Evolutionary conservation across 352 stramenopile species (phyloP).

Genomic region (Pythium myriotylum): DNA sequence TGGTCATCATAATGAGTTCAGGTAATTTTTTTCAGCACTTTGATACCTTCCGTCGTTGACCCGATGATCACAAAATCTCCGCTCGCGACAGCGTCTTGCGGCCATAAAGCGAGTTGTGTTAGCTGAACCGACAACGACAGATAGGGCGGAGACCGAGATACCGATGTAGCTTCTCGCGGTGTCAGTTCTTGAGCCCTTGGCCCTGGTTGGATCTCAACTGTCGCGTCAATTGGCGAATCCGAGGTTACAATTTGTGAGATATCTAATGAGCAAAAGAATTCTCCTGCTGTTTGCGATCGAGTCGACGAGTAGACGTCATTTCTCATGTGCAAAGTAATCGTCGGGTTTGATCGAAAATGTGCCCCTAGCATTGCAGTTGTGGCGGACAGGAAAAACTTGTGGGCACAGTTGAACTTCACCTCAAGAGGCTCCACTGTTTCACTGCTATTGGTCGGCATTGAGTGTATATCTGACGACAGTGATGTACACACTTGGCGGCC

Average conservation of each 20-base stretch:
- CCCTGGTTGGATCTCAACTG: conserved; percentile 49
- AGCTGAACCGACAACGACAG: conserved; percentile 59
- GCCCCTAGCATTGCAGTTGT: conserved; percentile 34
- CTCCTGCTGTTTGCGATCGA: conserved; percentile 37
- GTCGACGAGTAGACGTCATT: conserved; percentile 81
- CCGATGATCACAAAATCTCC: conserved; percentile 55
- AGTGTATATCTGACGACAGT: not conserved
- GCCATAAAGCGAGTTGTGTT: conserved; percentile 36
- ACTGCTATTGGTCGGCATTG: not conserved
- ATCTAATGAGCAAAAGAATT: conserved; percentile 53
- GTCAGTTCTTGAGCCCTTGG: conserved; percentile 37
- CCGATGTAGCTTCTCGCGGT: conserved; percentile 49
- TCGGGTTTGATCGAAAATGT: conserved; percentile 39
- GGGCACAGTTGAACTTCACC: conserved; percentile 65
- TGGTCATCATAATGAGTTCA: conserved; percentile 7
- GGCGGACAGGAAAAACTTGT: conserved; percentile 60
- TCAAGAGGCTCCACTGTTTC: not conserved
- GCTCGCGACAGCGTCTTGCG: conserved; percentile 33
- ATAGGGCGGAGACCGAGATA: conserved; percentile 45
- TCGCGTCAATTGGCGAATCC: conserved; percentile 38
- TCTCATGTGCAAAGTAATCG: conserved; percentile 45
- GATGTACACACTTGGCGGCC: not conserved
- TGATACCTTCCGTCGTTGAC: conserved; percentile 43
- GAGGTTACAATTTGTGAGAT: conserved; percentile 39
- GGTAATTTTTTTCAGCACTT: conserved; percentile 62